phyloP scores from a whole-genome alignment of 768 basidiomycete species.

The Leccinum olivaceopallidum region DNA sequence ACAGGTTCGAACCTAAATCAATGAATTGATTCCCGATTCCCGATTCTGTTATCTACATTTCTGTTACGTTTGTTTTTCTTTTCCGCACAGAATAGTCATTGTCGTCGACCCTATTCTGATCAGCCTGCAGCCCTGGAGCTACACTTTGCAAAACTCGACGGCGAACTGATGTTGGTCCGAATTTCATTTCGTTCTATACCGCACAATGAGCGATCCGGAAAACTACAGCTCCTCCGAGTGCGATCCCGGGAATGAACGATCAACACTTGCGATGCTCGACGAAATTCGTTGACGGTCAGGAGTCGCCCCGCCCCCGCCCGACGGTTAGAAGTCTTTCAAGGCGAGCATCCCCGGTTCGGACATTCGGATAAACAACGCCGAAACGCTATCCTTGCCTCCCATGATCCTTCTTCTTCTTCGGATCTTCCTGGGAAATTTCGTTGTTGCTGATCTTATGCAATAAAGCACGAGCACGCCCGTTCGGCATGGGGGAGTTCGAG shows the following conservation, averaged over 20 bases:
- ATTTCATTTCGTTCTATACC: constrained; percentile 23
- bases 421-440: constrained; percentile 2
- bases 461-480: constrained; percentile 36
- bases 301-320: constrained; percentile 53
- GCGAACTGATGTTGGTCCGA: constrained; percentile 6
- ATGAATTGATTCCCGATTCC: constrained; percentile 1
- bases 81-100: constrained; percentile 62
- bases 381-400: not conserved
- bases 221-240: constrained; percentile 50
- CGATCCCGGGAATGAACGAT: constrained; percentile 72
- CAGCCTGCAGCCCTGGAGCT: not conserved
- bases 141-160: not conserved
- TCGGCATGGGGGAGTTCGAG: constrained; percentile 79
- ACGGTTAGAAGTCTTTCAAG: constrained; percentile 71
- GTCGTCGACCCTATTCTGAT: constrained; percentile 76
- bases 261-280: constrained; percentile 65
- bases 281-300: constrained; percentile 47
- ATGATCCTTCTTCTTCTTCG: not conserved
- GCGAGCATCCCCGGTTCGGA: constrained; percentile 5
- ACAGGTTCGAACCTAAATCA: constrained; percentile 2
- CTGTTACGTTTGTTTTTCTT: constrained; percentile 7
- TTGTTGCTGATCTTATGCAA: not conserved
- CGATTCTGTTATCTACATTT: constrained; percentile 1
- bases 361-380: not conserved
- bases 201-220: constrained; percentile 70